A percentile compares a stretch with the other conserved stretches of the same genome.
Conservation (phyloP, 176 grass and related monocot genomes). For the Aegilops longissima region DNA sequence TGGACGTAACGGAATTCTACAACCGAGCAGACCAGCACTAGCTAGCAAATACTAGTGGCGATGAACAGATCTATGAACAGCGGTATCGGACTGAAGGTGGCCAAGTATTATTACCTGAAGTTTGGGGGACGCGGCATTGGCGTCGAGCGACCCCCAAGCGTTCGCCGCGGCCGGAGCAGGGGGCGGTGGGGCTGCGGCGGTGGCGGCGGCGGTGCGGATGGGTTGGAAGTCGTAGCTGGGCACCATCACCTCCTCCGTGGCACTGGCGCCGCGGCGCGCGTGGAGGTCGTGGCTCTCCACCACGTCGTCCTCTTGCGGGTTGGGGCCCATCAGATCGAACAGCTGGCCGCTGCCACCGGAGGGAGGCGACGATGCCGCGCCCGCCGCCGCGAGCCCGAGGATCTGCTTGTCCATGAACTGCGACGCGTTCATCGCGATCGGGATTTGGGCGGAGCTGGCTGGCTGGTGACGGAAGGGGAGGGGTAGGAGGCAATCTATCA, state of each 20-base stretch:
- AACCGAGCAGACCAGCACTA: neutral
- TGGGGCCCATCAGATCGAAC: slow-evolving; percentile 59
- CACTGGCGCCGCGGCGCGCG: neutral
- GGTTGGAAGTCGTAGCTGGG: slow-evolving; percentile 77
- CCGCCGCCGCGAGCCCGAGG: slow-evolving; percentile 54
- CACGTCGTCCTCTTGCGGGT: slow-evolving; percentile 43
- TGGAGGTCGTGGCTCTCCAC: slow-evolving; percentile 9
- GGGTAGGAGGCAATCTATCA: neutral
- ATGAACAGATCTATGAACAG: slow-evolving; percentile 31
- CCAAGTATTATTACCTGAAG: slow-evolving; percentile 33
- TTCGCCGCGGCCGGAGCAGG: slow-evolving; percentile 19
- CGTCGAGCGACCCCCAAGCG: slow-evolving; percentile 44
- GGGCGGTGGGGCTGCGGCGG: neutral
- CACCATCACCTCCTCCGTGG: slow-evolving; percentile 48
- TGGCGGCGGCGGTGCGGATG: slow-evolving; percentile 31
- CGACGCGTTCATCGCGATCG: slow-evolving; percentile 60
- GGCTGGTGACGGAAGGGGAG: neutral
- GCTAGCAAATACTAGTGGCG: neutral
- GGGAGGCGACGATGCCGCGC: neutral
- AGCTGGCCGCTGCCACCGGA: slow-evolving; percentile 19
- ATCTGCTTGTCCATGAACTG: slow-evolving; percentile 93
- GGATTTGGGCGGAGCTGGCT: slow-evolving; percentile 8
- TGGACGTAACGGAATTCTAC: neutral
- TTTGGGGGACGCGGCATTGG: slow-evolving; percentile 41
- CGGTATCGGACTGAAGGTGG: neutral